A percentile compares a stretch with the other conserved stretches of the same genome.
phyloP scores from a whole-genome alignment of 164 flowering plant genomes.

The Stephania cephalantha region DNA sequence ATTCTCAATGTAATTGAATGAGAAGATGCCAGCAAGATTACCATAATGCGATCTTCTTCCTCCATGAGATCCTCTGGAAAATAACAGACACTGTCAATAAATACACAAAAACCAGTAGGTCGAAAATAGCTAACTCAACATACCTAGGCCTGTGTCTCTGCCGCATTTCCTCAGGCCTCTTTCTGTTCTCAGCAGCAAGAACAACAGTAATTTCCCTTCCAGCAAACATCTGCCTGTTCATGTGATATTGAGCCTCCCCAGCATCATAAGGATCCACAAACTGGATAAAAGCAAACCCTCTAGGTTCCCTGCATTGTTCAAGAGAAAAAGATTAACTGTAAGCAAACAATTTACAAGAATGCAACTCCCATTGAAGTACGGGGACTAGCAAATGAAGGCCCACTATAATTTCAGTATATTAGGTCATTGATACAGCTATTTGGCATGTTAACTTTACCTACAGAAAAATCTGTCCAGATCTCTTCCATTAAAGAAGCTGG shows the following conservation, averaged over 20 bases:
- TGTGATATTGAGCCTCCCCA: conserved; percentile 69
- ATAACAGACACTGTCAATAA: not conserved
- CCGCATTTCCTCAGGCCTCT: conserved; percentile 91
- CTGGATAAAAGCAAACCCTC: conserved; percentile 94
- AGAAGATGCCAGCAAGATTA: conserved; percentile 11
- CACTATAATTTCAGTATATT: conserved; percentile 1
- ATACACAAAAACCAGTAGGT: not conserved
- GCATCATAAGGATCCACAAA: conserved; percentile 79
- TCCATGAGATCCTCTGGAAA: conserved; percentile 40
- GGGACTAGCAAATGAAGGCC: conserved; percentile 2
- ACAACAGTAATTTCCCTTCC: conserved; percentile 78
- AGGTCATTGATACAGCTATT: conserved; percentile 7
- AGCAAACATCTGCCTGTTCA: conserved; percentile 72
- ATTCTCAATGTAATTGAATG: not conserved
- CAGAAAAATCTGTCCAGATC: conserved; percentile 13
- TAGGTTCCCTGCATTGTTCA: conserved; percentile 56
- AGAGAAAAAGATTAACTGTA: conserved; percentile 8
- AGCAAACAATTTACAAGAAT: not conserved
- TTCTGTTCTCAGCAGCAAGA: conserved; percentile 76
- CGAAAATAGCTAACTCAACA: not conserved
- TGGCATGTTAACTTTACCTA: conserved; percentile 21
- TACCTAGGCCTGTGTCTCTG: conserved; percentile 45
- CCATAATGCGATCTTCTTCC: conserved; percentile 61
- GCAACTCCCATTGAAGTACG: not conserved
- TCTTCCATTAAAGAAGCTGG: conserved; percentile 17